Evolutionary conservation across 768 basidiomycete genomes (phyloP).

Genomic region (Auriscalpium vulgare): DNA sequence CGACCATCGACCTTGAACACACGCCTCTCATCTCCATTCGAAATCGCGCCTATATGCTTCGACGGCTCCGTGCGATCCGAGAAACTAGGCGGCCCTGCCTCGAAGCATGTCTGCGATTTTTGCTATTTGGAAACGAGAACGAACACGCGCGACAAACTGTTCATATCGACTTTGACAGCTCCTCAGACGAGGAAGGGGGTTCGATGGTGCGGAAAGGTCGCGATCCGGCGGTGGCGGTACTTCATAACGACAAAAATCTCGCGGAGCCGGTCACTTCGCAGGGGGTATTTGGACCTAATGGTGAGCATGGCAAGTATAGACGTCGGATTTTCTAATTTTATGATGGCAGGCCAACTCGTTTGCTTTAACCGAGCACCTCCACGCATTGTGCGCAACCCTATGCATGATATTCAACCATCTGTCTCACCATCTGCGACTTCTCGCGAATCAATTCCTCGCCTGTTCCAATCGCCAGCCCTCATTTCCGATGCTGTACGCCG

Average conservation of each 20-base stretch:
- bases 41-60: constrained; percentile 71
- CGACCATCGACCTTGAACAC: constrained; percentile 75
- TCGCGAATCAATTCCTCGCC: constrained; percentile 21
- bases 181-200: constrained; percentile 55
- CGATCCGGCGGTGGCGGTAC: constrained; percentile 44
- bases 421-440: constrained; percentile 24
- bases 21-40: constrained; percentile 73
- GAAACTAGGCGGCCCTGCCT: constrained; percentile 75
- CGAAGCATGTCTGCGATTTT: constrained; percentile 74
- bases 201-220: constrained; percentile 29
- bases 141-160: constrained; percentile 33
- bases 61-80: constrained; percentile 64
- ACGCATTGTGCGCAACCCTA: constrained; percentile 54
- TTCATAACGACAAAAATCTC: constrained; percentile 66
- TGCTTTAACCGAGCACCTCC: constrained; percentile 80
- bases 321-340: not conserved
- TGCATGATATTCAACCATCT: constrained; percentile 40
- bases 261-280: constrained; percentile 83
- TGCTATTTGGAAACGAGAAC: constrained; percentile 64
- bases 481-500: constrained; percentile 68
- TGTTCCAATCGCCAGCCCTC: constrained; percentile 57
- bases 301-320: constrained; percentile 27
- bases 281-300: constrained; percentile 84
- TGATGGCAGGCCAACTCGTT: constrained; percentile 65
- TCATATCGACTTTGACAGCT: constrained; percentile 49